Base-by-base conservation (phyloP, 345 rosid species). In the Acer negundo region DNA sequence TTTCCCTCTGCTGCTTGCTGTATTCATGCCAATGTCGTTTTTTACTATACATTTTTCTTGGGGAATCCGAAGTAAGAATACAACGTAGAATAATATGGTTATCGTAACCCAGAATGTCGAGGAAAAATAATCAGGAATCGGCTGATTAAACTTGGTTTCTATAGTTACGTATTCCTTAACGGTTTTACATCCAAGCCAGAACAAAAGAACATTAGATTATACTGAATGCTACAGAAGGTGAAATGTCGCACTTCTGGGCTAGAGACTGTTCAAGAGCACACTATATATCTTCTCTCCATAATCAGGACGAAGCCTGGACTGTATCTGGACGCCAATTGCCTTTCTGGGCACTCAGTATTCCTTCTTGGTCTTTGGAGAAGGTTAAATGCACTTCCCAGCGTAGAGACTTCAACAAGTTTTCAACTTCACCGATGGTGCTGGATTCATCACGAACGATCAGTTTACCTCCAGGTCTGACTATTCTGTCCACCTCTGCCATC, bases 401-500 rank as follows among this genome's bases (percentile, higher is more conserved):
- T 67, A 96, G 69, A 63, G 97, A 92, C 85, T 91, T 94, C 83
- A 94, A 77, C 82, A 96, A 77, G 82, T 83, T 89, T 81, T 91
- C 94, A 7, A 92, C 88, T 82, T 96, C 98, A 59, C 89, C 85
- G 53, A 94, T 86, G 38, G 85, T 85, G 8, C 75, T 76, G 0
- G 95, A 83, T 75, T 90, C 91, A 11, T 92, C 97, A 3, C 95
- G 90, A 40, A 91, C 89, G 40, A 96, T 91, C 62, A 91, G 55
- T 80, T 89, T 92, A n/a, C 97, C 99, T 78, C 97, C 98, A 28
- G 99, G 99, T 85, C 98, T 83, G 7, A 92, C 89, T 22, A 96
- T 89, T 80, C 99, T 87, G 82, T 94, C 98, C 3, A 94, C 91
- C 83, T 96, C 98, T 70, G 92, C 97, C 88, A 96, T 80, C 63